phyloP scores from a whole-genome alignment of 805 yeast species.

The Grigorovia jiainica region DNA sequence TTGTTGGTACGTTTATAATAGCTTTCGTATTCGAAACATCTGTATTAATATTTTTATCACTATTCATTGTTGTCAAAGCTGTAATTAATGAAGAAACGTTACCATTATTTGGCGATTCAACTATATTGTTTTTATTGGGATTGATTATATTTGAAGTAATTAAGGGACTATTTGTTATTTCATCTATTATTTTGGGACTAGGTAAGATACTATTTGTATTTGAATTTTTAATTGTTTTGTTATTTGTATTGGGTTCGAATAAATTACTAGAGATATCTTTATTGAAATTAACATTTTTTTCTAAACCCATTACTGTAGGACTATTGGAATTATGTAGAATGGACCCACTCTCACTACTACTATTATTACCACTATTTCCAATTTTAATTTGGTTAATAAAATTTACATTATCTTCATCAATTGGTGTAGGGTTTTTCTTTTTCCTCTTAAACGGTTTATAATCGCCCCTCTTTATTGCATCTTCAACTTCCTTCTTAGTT shows the following conservation, averaged over 20 bases:
- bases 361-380: too few species aligned
- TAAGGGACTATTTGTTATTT: background rate
- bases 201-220: background rate
- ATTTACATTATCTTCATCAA: too few species aligned
- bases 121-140: background rate
- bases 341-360: too few species aligned
- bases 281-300: too few species aligned
- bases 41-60: background rate
- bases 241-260: too few species aligned
- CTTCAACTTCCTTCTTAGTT: slow-evolving; percentile 25
- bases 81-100: slow-evolving; percentile 14
- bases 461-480: slow-evolving; percentile 20
- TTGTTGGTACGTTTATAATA: background rate
- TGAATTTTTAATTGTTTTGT: background rate
- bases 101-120: slow-evolving; percentile 6
- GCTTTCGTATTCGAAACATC: background rate
- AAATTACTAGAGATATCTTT: too few species aligned
- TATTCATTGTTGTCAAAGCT: slow-evolving; percentile 5
- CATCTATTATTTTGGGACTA: too few species aligned
- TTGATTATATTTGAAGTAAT: background rate
- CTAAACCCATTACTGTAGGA: too few species aligned
- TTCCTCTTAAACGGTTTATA: slow-evolving; percentile 5
- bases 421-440: background rate
- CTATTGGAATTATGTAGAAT: too few species aligned
- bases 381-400: too few species aligned